phyloP scores from a whole-genome alignment of 1,139 yeast genomes.

The Sugiyamaella neomexicana region DNA sequence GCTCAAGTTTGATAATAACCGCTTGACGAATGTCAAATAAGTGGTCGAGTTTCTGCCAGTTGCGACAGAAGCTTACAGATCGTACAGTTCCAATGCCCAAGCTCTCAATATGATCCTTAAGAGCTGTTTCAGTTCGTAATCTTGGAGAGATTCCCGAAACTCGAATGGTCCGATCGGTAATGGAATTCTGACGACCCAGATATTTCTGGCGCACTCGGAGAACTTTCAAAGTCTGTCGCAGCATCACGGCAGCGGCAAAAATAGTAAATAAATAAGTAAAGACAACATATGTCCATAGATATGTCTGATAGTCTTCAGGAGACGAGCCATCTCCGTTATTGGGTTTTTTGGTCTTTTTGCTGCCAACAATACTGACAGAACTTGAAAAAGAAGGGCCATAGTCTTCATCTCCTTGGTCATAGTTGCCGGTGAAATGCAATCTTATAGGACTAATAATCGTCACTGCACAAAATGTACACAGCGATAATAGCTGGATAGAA shows the following conservation, averaged over 20 bases:
- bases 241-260: slow-evolving; percentile 60
- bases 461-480: slow-evolving; percentile 62
- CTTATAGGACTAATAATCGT: slow-evolving; percentile 72
- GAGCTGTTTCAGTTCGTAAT: slow-evolving; percentile 63
- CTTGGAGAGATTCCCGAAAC: slow-evolving; percentile 90
- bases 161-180: slow-evolving; percentile 89
- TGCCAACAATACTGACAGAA: slow-evolving; percentile 18
- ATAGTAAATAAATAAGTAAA: slow-evolving; percentile 85
- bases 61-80: slow-evolving; percentile 73
- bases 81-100: slow-evolving; percentile 80
- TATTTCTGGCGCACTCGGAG: slow-evolving; percentile 77
- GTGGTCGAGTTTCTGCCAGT: slow-evolving; percentile 73
- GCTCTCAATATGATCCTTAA: slow-evolving; percentile 72
- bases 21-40: slow-evolving; percentile 60
- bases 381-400: slow-evolving; percentile 21
- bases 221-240: slow-evolving; percentile 68
- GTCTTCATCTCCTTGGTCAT: slow-evolving; percentile 54
- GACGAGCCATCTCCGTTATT: slow-evolving; percentile 27
- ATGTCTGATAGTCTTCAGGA: slow-evolving; percentile 42
- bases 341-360: slow-evolving; percentile 12
- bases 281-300: slow-evolving; percentile 75
- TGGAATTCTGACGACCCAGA: slow-evolving; percentile 83
- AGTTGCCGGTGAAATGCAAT: slow-evolving; percentile 65
- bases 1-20: slow-evolving; percentile 60
- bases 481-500: slow-evolving; percentile 62